Evolutionary conservation across 306 rosid species (phyloP).

Genomic region (Fagus sylvatica): DNA sequence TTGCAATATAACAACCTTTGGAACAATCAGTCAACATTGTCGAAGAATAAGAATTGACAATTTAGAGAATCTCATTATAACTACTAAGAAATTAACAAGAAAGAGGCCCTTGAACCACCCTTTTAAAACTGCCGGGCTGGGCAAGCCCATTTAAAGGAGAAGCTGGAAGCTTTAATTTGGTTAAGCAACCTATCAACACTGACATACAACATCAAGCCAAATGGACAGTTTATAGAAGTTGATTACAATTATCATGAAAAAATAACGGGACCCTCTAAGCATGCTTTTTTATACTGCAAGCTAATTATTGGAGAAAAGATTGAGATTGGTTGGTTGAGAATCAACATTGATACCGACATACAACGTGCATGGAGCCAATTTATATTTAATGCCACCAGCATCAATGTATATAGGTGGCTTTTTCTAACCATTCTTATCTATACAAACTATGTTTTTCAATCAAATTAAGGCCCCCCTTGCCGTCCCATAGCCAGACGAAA

Average conservation of each 20-base stretch:
- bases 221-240: too few relatives aligned
- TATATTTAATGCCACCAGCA: constrained; percentile 8
- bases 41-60: too few relatives aligned
- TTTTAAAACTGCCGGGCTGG: too few relatives aligned
- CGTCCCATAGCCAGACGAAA: constrained; percentile 11
- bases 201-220: constrained; percentile 34
- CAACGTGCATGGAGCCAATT: constrained; percentile 32
- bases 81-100: too few relatives aligned
- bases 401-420: constrained; percentile 7
- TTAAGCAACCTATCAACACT: constrained; percentile 24
- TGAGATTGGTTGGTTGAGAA: constrained; percentile 49
- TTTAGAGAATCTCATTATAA: too few relatives aligned
- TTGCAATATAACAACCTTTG: too few relatives aligned
- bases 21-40: too few relatives aligned
- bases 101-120: too few relatives aligned
- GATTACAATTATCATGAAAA: too few relatives aligned
- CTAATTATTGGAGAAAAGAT: constrained; percentile 14
- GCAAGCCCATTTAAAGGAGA: too few relatives aligned
- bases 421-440: constrained; percentile 24
- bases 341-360: constrained; percentile 56
- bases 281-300: too few relatives aligned
- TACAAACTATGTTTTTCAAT: constrained; percentile 22
- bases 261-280: too few relatives aligned
- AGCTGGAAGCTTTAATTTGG: neutral
- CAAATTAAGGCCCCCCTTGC: constrained; percentile 18